Evolutionary conservation across 2,329 filamentous ascomycete genomes (phyloP).

Genomic region (Pyrenophora tritici-repentis): DNA sequence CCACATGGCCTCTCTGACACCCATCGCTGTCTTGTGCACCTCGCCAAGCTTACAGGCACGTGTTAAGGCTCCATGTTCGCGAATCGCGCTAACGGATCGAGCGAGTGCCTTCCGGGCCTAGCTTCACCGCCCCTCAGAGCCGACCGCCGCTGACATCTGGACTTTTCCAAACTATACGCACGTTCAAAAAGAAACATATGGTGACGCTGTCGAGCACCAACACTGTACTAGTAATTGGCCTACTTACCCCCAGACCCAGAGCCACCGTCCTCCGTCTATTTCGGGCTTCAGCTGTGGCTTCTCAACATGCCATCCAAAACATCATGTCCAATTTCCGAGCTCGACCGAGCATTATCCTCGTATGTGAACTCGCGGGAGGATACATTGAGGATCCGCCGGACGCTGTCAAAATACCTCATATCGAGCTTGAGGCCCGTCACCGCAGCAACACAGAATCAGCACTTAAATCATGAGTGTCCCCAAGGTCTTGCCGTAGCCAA

Average conservation of each 20-base stretch:
- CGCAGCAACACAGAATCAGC: constrained; percentile 33
- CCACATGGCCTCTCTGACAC: too few species aligned
- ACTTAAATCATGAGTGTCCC: constrained; percentile 42
- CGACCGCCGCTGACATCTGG: constrained; percentile 1
- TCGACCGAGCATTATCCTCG: constrained; percentile 42
- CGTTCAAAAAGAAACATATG: not conserved
- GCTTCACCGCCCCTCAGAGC: not conserved
- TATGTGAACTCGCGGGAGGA: constrained; percentile 47
- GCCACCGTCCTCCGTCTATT: not conserved
- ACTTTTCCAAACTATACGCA: not conserved
- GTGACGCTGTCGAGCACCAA: constrained; percentile 1
- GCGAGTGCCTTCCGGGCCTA: not conserved
- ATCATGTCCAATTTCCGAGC: constrained; percentile 45
- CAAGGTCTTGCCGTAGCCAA: constrained; percentile 26
- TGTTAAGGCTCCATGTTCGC: constrained; percentile 1
- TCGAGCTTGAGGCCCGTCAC: constrained; percentile 36
- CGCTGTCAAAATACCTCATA: constrained; percentile 40
- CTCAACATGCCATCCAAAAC: constrained; percentile 29
- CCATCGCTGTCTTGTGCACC: not conserved
- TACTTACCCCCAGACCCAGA: not conserved
- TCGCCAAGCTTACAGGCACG: constrained; percentile 3
- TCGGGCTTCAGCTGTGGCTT: not conserved
- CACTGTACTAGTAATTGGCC: not conserved
- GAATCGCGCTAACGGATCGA: not conserved
- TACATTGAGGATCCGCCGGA: constrained; percentile 43